Base-by-base conservation (phyloP, 805 yeast species). In the Isabelozyma pseudorhagii region DNA sequence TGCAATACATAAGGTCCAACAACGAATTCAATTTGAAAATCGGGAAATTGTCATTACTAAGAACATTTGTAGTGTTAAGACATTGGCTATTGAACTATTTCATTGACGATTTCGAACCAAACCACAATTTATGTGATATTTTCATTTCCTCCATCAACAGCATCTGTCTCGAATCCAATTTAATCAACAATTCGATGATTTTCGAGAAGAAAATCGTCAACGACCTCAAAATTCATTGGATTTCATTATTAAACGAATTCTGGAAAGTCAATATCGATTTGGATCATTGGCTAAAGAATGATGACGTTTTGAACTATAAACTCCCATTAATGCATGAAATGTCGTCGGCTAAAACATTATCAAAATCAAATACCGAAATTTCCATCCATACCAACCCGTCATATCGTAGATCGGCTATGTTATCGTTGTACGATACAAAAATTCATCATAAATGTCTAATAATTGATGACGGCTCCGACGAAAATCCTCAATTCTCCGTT, bases 11-110 rank as follows among this genome's bases (percentile, higher is more conserved):
- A 48, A 64, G 63, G 46, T 62, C 68, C 3, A 51, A 56, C 27
- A 52, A 54, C 21, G 60, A 58, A n/a, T 58, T 62, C 25, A 60
- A 64, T 25, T 52, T 55, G 8, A 61, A 75, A 51, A 61, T 78
- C 3, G 96, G 96, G 1, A 79, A 84, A 51, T 72, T 87, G 42
- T 84, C 86, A 1, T 72, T 89, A 10, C 78, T 92, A 38, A 77
- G 98, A 58, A 85, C 96, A 0, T 93, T 92, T 71, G 97, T 89
- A 27, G 84, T 87, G 28, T 58, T 94, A 41, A 80, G 97, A 60
- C 96, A 89, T 69, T 93, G 98, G 96, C 65, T 93, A 15, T 68
- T 89, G 51, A 93, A 92, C 66, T 92, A 89, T 64, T 94, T 90
- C 59, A 77, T 83, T 40, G 93, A 89, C 62, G 98, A 94, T 66